A percentile compares a stretch with the other conserved stretches of the same genome.
phyloP scores from a whole-genome alignment of 1,139 yeast species.

The Geotrichum candidum region DNA sequence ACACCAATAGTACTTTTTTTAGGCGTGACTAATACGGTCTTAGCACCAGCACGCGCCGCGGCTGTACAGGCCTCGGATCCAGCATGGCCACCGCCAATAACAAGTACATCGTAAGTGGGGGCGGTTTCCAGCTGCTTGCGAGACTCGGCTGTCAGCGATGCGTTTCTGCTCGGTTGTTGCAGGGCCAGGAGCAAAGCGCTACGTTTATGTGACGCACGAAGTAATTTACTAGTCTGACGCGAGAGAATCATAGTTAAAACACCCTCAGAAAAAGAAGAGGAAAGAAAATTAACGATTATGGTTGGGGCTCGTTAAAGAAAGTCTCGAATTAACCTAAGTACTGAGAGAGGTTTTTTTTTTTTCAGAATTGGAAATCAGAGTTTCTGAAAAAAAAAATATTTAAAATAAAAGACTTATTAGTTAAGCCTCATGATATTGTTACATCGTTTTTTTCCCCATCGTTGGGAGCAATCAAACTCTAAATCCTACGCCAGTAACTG shows the following conservation, averaged over 20 bases:
- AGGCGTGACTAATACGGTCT: conserved; percentile 76
- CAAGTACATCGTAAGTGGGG: conserved; percentile 56
- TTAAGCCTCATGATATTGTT: not conserved
- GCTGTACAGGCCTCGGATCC: conserved; percentile 98
- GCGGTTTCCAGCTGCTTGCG: conserved; percentile 12
- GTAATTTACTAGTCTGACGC: not conserved
- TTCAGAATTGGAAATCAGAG: not conserved
- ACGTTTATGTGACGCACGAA: not conserved
- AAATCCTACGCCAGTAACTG: no score
- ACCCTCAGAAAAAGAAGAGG: no score
- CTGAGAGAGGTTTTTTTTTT: not conserved
- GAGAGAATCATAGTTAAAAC: not conserved
- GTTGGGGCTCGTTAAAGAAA: not conserved
- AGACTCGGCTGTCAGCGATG: conserved; percentile 13
- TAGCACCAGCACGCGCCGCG: conserved; percentile 74
- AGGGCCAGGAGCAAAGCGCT: not conserved
- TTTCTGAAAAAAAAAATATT: not conserved
- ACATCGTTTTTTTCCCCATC: not conserved
- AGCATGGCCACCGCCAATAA: conserved; percentile 98
- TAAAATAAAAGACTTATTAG: not conserved
- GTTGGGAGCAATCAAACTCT: not conserved
- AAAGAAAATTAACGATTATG: not conserved
- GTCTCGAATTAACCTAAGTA: not conserved
- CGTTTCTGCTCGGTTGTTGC: conserved; percentile 1
- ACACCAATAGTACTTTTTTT: conserved; percentile 71